Base-by-base conservation (phyloP, 1,284 basidiomycete genomes). In the Malassezia sympodialis region DNA sequence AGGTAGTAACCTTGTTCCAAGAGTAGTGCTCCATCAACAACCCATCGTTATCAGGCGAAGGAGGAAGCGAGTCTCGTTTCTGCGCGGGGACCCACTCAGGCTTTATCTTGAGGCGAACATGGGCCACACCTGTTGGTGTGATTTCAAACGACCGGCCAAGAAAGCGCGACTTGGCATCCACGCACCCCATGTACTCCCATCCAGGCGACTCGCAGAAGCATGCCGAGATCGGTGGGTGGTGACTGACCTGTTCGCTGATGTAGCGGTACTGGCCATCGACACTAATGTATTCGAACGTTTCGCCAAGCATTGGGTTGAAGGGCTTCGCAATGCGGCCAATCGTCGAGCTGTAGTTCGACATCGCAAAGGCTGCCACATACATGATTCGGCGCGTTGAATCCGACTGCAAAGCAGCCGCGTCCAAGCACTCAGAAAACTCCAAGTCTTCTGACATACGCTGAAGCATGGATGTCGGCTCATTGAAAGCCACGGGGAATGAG, bases 291-390 rank as follows among this genome's bases (percentile, higher is more conserved):
- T 98, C 93, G 68, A 93, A 98, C 1, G 90, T 93, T 77, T 98
- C 91, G 56, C 82, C 79, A 71, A 84, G 72, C 49, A 77, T 62
- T 7, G 76, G 77, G 63, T 72, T 74, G 62, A 76, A 70, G 3
- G 68, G 69, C 58, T 73, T 73, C 40, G 73, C 72, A 42, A 75
- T 61, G 28, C 73, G 64, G 3, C 74, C 76, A 63, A 94, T 89
- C 0, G 93, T 96, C 26, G 88, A 90, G 11, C 88, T 90, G 77
- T 98, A 96, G 77, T 96, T 96, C 37, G 87, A 89, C 88, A 94
- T 94, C 2, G 90, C 93, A 76, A 96, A 98, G 0, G 90, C 93
- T 11, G 87, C 90, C 3, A 98, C 90, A 69, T 85, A 98, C 0
- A 90, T 90, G 55, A 96, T 83, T 7, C 93, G 83, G 54, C 84